Evolutionary conservation across 1,284 basidiomycete species (phyloP), one percentile per base, ranked within the genome.

Genomic region (Chalciporus piperatoides): DNA sequence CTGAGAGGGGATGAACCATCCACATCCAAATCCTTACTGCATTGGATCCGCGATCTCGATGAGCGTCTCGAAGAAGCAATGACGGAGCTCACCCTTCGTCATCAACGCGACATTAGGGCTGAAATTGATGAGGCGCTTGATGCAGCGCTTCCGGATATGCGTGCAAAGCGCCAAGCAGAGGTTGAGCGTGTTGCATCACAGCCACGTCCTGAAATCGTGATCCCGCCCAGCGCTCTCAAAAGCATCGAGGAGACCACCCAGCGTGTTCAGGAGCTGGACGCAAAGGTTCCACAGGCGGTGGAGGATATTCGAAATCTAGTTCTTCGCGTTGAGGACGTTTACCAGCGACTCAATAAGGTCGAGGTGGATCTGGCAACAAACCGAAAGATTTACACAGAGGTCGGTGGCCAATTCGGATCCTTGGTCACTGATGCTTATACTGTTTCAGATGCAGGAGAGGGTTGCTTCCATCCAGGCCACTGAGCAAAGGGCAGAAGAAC

Each of bases 31-130:
- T 39, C 51, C 4, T 40, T 69, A 36, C 57, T 27, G 46, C 46
- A 11, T 36, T 55, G 38, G 19, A 24, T 69, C 5, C 56, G 30
- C 28, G 44, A 62, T 12, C 53, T 68, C 9, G 66, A 61, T 39
- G 59, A 67, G 24, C 59, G 59, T 21, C 47, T 69, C 10, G 67
- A 65, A n/a, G 64, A 68, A 44, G 52, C 62, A 3, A 61, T 60
- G 10, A 56, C 66, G 7, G 63, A 65, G 21, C 43, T 69, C 14
- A 66, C 67, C 23, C 52, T 69, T 27, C 54, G 51, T 27, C 59
- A 43, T 40, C 59, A 35, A 19, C 44, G 42, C 23, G 53, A 65
- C 21, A 53, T 65, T 14, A 44, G 40, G 21, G 41, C 47, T 17
- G 62, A 58, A 35, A 46, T 67, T 9, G 52, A 65, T 24, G 46